Evolutionary conservation across 129 eudicot species (phyloP), one percentile per base, ranked within the genome.

Genomic region (Logfia minima): DNA sequence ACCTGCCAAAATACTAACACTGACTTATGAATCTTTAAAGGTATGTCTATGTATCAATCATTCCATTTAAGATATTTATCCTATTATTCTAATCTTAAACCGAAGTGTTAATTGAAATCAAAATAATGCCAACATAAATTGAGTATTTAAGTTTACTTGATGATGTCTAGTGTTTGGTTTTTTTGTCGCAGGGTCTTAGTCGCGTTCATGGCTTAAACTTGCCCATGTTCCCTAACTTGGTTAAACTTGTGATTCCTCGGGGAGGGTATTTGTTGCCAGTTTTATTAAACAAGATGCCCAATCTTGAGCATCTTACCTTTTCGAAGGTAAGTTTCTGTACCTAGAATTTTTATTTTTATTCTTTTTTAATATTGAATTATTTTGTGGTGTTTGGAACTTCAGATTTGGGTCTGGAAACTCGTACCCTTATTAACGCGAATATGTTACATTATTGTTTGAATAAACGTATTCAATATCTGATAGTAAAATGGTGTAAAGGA

Each of bases 221-320:
- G 45, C 79, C 79, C 10, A 55, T 24, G 13, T 80, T 80, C 83
- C 60, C 31, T 18, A 80, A 71, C 79, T 59, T 80, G 74, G 74
- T 65, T 52, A 73, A 64, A 48, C 34, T 80, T 34, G 66, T 37
- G 34, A 48, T 73, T 48, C 73, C 26, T 6, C 53, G 2, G 31
- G 68, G 79, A 23, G 37, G 74, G 79, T 9, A 37, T 53, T 48
- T 23, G 71, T 51, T 80, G 35, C 59, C 74, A 0, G 6, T 14
- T 53, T 51, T 80, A 43, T 26, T 80, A 35, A 8, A 72, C 5
- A 65, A 24, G 24, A 80, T 65, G 79, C 83, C 79, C 18, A 80
- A 73, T 66, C 83, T 80, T 66, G 83, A 80, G 79, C 74, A 65
- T 73, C 52, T 80, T 26, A 80, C 62, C 18, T 24, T 80, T 56